Percentiles rank a stretch among this genome's conserved stretches.
Evolutionary conservation across 164 flowering plant species (phyloP).

Genomic region (Taxillus chinensis): DNA sequence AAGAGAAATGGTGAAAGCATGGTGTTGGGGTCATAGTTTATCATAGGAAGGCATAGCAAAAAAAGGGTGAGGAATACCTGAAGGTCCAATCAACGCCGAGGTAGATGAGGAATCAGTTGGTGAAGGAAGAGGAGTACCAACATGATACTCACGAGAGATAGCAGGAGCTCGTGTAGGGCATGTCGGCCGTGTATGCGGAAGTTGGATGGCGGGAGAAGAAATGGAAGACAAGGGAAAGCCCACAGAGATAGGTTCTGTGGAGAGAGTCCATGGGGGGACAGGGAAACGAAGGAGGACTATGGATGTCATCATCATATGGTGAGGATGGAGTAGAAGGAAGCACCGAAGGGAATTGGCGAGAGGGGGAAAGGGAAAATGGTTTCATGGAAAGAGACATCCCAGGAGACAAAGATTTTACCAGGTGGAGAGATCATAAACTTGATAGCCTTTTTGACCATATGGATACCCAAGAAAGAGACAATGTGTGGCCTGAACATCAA

Average conservation of each 20-base stretch:
- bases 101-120: slow-evolving; percentile 8
- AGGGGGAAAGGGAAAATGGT: no score
- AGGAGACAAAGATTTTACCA: slow-evolving; percentile 2
- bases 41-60: slow-evolving; percentile 8
- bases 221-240: slow-evolving; percentile 6
- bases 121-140: no score
- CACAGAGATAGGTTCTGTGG: not conserved
- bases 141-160: no score
- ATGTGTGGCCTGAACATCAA: slow-evolving; percentile 8
- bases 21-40: no score
- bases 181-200: slow-evolving; percentile 4
- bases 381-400: no score
- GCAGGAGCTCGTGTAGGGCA: slow-evolving; percentile 5
- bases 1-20: no score
- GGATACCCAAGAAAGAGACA: no score
- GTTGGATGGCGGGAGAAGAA: not conserved
- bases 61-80: slow-evolving; percentile 3
- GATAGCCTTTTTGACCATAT: no score
- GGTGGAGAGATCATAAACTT: slow-evolving; percentile 9
- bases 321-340: no score
- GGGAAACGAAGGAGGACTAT: not conserved
- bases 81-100: slow-evolving; percentile 1
- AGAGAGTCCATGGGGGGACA: not conserved
- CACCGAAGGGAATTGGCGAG: no score
- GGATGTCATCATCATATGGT: slow-evolving; percentile 5